A percentile compares a stretch with the other conserved stretches of the same genome.
Evolutionary conservation across 2,329 filamentous ascomycete genomes (phyloP).

Genomic region (Penicillium sp.): DNA sequence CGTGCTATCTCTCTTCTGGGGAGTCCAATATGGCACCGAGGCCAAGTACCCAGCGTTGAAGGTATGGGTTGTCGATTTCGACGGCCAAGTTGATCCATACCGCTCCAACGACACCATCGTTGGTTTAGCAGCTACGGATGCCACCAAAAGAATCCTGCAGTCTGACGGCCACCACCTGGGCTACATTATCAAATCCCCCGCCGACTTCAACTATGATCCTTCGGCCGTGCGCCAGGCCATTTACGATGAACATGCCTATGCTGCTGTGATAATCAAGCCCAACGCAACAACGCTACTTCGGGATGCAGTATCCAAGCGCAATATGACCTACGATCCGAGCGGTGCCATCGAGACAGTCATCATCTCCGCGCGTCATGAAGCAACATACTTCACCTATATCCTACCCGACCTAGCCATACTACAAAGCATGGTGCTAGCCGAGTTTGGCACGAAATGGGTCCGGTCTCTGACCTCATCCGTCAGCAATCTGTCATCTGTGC

Average conservation of each 20-base stretch:
- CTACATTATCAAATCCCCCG: slow-evolving; percentile 49
- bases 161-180: slow-evolving; percentile 47
- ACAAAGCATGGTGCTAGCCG: slow-evolving; percentile 46
- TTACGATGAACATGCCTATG: slow-evolving; percentile 59
- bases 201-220: slow-evolving; percentile 56
- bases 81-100: slow-evolving; percentile 55
- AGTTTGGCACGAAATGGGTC: slow-evolving; percentile 49
- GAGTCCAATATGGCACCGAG: slow-evolving; percentile 52
- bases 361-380: slow-evolving; percentile 56
- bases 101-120: slow-evolving; percentile 51
- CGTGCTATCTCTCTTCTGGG: slow-evolving; percentile 63
- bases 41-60: slow-evolving; percentile 49
- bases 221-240: slow-evolving; percentile 57
- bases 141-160: slow-evolving; percentile 46
- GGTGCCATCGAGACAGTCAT: slow-evolving; percentile 59
- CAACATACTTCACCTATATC: slow-evolving; percentile 55
- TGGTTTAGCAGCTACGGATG: slow-evolving; percentile 53
- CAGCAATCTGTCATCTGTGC: slow-evolving; percentile 47
- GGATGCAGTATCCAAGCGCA: slow-evolving; percentile 53
- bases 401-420: slow-evolving; percentile 51
- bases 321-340: slow-evolving; percentile 59
- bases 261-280: slow-evolving; percentile 60
- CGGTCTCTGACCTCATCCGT: slow-evolving; percentile 31
- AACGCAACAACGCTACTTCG: slow-evolving; percentile 61
- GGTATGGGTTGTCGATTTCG: slow-evolving; percentile 63